Evolutionary conservation across 164 flowering plant species (phyloP).

Genomic region (Chloranthus sessilifolius): DNA sequence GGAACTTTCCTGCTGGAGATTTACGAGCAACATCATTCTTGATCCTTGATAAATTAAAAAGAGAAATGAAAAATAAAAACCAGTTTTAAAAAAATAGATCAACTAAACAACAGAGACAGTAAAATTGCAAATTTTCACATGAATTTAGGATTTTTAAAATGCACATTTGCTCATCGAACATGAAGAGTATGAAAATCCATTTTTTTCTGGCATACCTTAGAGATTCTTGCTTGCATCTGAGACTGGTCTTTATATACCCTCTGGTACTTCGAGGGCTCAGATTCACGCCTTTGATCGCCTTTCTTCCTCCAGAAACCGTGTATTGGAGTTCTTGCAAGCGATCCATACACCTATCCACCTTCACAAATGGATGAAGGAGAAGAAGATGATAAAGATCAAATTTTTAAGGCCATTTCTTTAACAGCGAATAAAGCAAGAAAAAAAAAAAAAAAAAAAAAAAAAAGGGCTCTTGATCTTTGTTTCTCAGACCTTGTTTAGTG

Average conservation of each 20-base stretch:
- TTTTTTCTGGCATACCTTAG: constrained; percentile 34
- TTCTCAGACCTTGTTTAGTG: constrained; percentile 58
- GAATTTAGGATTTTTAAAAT: no score
- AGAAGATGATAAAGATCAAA: background rate
- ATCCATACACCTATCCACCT: constrained; percentile 92
- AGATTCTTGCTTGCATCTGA: constrained; percentile 91
- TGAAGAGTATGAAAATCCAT: background rate
- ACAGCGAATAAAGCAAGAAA: background rate
- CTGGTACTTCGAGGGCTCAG: constrained; percentile 79
- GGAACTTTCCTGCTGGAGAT: constrained; percentile 39
- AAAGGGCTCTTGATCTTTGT: background rate
- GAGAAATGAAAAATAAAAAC: background rate
- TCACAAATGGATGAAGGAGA: constrained; percentile 11
- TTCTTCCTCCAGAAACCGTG: constrained; percentile 77
- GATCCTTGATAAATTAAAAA: constrained; percentile 28
- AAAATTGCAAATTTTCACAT: no score
- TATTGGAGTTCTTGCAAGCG: constrained; percentile 84
- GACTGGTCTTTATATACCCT: constrained; percentile 61
- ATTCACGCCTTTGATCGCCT: constrained; percentile 53
- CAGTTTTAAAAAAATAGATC: background rate
- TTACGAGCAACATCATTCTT: constrained; percentile 32
- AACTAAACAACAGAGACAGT: background rate
- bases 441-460: background rate
- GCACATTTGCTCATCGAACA: no score
- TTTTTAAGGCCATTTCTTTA: background rate